Conservation (phyloP, 192 early-diverging fungal species). For the Dispira simplex region DNA sequence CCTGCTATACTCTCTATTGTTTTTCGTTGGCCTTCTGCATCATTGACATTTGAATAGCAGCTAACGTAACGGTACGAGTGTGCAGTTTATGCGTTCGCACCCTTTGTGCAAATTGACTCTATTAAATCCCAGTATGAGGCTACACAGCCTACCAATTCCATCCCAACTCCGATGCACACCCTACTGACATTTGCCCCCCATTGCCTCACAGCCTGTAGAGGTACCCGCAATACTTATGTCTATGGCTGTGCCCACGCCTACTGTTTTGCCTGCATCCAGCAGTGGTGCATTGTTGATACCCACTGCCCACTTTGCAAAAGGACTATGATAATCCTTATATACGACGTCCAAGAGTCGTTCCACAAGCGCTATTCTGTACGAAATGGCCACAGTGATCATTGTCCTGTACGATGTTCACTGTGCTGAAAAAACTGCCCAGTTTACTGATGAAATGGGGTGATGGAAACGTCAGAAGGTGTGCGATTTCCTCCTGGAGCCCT, state of each 20-base stretch:
- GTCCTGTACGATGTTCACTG: neutral
- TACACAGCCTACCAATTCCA: too few species aligned
- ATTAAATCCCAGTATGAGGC: too few species aligned
- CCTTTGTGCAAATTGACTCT: too few species aligned
- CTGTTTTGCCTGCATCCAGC: constrained; percentile 1
- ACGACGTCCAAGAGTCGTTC: neutral
- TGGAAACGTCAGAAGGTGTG: neutral
- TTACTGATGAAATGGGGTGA: neutral
- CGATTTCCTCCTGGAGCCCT: neutral
- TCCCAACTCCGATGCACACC: neutral
- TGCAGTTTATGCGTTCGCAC: too few species aligned
- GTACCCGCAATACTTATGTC: neutral
- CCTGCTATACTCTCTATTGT: too few species aligned
- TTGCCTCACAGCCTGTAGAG: neutral
- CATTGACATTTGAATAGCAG: too few species aligned
- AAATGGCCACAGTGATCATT: neutral
- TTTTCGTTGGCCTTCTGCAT: too few species aligned
- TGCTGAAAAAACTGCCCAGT: too few species aligned
- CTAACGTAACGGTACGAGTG: too few species aligned
- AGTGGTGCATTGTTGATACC: neutral
- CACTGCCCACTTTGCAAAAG: constrained; percentile 1
- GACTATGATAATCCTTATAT: neutral
- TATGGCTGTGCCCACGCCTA: neutral
- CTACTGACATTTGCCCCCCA: neutral
- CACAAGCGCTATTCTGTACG: neutral